These are phyloP conservation scores for Hypoxylon subgilvum DNA, from an alignment of 495 filamentous ascomycete genomes.

Conservation along the genomic window DNA sequence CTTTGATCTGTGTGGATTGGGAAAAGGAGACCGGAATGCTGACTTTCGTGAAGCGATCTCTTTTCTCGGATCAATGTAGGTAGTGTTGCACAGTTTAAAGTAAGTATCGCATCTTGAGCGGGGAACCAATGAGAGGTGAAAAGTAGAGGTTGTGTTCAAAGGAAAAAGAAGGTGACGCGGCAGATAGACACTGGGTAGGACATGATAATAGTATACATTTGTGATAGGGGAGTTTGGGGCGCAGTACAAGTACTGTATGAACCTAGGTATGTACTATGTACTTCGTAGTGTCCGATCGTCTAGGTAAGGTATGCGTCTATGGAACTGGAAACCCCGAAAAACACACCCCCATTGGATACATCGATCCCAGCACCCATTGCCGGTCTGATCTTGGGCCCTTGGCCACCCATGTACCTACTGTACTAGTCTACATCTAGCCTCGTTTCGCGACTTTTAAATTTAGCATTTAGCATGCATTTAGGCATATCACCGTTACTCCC, in stretches of 20 bases:
- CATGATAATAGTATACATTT: neutral
- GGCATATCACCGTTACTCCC: conserved; percentile 10
- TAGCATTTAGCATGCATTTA: conserved; percentile 24
- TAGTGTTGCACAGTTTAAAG: conserved; percentile 22
- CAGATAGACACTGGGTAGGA: conserved; percentile 27
- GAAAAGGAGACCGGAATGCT: conserved; percentile 1
- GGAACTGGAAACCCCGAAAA: no score
- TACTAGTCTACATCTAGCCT: no score
- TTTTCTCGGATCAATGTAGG: conserved; percentile 6
- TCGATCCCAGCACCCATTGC: no score
- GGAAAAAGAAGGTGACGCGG: conserved; percentile 26
- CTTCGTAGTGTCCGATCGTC: neutral
- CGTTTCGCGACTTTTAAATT: neutral
- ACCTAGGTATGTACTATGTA: neutral
- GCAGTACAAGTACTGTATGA: no score
- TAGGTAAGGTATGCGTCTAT: no score
- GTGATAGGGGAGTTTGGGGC: conserved; percentile 7
- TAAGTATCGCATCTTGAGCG: conserved; percentile 7
- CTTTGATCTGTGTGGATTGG: neutral
- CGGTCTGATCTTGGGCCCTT: no score
- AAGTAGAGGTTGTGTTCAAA: conserved; percentile 19
- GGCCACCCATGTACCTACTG: no score
- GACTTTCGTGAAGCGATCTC: conserved; percentile 2
- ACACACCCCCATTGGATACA: no score
- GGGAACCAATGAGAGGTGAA: conserved; percentile 27